phyloP scores from a whole-genome alignment of 352 stramenopile genomes.

The Globisporangium nunn region DNA sequence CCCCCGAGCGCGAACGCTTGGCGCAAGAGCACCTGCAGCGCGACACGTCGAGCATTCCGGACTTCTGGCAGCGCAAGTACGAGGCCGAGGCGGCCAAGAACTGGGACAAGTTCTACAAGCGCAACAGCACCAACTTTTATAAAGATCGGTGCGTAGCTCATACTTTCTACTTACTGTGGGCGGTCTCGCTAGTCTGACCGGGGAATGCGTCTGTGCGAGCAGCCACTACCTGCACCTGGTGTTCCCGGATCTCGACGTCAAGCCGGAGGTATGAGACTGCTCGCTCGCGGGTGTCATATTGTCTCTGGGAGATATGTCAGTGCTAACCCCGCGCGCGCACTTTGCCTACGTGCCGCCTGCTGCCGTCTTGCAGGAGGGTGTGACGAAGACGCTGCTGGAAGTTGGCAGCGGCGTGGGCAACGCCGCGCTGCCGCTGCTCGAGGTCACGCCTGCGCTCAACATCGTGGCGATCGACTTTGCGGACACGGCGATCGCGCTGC shows the following conservation, averaged over 20 bases:
- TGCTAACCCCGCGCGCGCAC: not conserved
- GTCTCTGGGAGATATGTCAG: not conserved
- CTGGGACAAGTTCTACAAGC: slow-evolving; percentile 94
- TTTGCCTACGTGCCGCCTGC: not conserved
- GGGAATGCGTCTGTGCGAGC: too few relatives aligned
- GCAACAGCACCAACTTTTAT: slow-evolving; percentile 93
- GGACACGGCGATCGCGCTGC: slow-evolving; percentile 83
- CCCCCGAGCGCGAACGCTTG: slow-evolving; percentile 63
- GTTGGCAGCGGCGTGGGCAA: slow-evolving; percentile 95
- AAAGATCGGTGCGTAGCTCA: slow-evolving; percentile 70
- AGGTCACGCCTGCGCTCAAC: slow-evolving; percentile 80
- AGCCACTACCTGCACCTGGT: slow-evolving; percentile 91
- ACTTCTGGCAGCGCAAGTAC: slow-evolving; percentile 87
- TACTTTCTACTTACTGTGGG: too few relatives aligned
- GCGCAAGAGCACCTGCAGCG: slow-evolving; percentile 56
- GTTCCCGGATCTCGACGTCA: slow-evolving; percentile 80
- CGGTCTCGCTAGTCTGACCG: too few relatives aligned
- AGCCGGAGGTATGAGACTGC: slow-evolving; percentile 25
- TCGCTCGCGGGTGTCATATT: not conserved
- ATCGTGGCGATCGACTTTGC: slow-evolving; percentile 94
- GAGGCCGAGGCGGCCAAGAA: slow-evolving; percentile 76
- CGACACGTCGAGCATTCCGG: slow-evolving; percentile 72
- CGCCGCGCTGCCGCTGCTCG: slow-evolving; percentile 90
- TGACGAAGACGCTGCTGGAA: slow-evolving; percentile 83
- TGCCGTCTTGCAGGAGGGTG: slow-evolving; percentile 6